Evolutionary conservation across 257 asterid genomes (phyloP).

Genomic region (Haberlea rhodopensis): DNA sequence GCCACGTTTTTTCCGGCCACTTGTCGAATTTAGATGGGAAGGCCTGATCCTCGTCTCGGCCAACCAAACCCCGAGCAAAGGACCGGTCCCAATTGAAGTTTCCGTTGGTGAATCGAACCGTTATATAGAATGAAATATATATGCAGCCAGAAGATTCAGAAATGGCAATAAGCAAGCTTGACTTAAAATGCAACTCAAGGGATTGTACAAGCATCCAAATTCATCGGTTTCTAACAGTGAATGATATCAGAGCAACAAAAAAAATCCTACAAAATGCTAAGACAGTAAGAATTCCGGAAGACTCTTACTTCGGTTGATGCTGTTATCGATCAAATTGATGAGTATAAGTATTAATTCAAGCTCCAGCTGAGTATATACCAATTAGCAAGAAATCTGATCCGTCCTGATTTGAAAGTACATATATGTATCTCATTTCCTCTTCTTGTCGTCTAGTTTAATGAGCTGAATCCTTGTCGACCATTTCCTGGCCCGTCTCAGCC

Average conservation of each 20-base stretch:
- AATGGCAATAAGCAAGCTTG: neutral
- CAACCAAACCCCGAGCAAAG: too few species aligned
- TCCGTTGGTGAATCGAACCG: too few species aligned
- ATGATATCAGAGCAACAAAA: neutral
- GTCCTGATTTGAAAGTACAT: neutral
- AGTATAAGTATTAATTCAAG: neutral
- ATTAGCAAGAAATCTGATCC: neutral
- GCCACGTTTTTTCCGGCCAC: too few species aligned
- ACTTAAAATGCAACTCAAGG: neutral
- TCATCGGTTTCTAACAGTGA: neutral
- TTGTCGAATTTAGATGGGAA: too few species aligned
- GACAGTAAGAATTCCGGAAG: neutral
- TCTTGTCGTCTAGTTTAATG: conserved; percentile 59
- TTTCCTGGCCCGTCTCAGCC: conserved; percentile 62
- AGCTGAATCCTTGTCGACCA: conserved; percentile 84
- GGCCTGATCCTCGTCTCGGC: too few species aligned
- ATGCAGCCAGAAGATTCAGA: neutral
- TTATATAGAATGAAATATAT: too few species aligned
- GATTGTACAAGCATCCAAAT: neutral
- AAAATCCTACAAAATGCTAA: neutral
- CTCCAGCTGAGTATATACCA: neutral
- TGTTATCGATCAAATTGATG: neutral
- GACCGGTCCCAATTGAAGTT: too few species aligned
- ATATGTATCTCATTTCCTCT: conserved; percentile 42
- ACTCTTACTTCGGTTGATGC: neutral